A percentile compares a stretch with the other conserved stretches of the same genome.
Evolutionary conservation across 2,329 filamentous ascomycete genomes (phyloP).

Genomic region (Huntiella abstrusa): DNA sequence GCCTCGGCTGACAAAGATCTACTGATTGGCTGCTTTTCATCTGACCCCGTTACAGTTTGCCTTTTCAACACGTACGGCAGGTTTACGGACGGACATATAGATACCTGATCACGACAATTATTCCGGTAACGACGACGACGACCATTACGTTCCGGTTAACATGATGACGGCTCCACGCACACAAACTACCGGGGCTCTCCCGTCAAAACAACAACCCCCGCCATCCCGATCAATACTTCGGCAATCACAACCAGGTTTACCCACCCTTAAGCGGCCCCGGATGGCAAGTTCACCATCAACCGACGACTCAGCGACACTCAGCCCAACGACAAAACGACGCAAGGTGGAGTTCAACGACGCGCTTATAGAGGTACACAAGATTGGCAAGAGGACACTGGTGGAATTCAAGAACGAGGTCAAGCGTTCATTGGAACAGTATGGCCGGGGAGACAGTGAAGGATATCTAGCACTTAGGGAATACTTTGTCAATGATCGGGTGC

Average conservation of each 20-base stretch:
- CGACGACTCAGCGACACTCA: conserved; percentile 21
- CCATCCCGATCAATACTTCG: conserved; percentile 37
- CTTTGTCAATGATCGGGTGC: conserved; percentile 29
- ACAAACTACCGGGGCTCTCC: neutral
- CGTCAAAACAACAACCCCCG: conserved; percentile 16
- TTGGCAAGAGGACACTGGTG: conserved; percentile 32
- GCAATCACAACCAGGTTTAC: conserved; percentile 15
- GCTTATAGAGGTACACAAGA: conserved; percentile 36
- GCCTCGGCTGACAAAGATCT: too few relatives aligned
- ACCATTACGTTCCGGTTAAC: neutral
- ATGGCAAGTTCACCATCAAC: conserved; percentile 19
- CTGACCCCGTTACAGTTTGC: too few relatives aligned
- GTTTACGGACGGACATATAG: too few relatives aligned
- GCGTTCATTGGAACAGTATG: conserved; percentile 36
- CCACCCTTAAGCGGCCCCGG: conserved; percentile 7
- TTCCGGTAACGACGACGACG: too few relatives aligned
- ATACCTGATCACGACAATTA: too few relatives aligned
- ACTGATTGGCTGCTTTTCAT: too few relatives aligned
- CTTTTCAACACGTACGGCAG: too few relatives aligned
- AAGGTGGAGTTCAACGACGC: conserved; percentile 41
- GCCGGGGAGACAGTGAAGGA: conserved; percentile 36
- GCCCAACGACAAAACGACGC: conserved; percentile 29
- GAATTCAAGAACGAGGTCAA: conserved; percentile 36
- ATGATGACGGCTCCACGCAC: conserved; percentile 7
- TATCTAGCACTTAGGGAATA: conserved; percentile 43